Evolutionary conservation across 2,329 filamentous ascomycete species (phyloP).

Genomic region (Colletotrichum gigasporum): DNA sequence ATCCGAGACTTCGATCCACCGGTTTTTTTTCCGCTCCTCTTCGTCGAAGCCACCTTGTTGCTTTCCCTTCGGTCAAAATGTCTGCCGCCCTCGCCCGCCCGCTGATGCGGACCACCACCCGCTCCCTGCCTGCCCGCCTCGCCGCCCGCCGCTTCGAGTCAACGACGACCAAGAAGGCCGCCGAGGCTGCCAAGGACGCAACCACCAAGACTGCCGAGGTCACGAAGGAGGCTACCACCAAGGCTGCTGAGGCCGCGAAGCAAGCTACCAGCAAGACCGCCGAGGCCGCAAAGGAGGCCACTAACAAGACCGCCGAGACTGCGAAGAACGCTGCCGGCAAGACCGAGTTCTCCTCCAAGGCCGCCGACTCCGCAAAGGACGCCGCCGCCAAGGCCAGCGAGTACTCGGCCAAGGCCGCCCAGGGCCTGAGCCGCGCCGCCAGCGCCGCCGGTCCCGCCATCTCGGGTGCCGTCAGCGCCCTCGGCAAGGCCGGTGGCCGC

Average conservation of each 20-base stretch:
- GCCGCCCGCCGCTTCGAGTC: conserved; percentile 71
- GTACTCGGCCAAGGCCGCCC: conserved; percentile 72
- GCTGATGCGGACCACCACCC: conserved; percentile 57
- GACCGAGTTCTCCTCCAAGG: too few species aligned
- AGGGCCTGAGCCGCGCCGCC: conserved; percentile 84
- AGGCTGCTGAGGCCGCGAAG: conserved; percentile 85
- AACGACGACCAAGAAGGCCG: conserved; percentile 58
- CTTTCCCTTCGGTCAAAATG: conserved; percentile 34
- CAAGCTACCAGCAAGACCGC: conserved; percentile 83
- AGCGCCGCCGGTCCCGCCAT: conserved; percentile 83
- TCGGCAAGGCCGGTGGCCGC: conserved; percentile 82
- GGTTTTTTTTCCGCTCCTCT: conserved; percentile 11
- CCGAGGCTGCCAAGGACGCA: conserved; percentile 51
- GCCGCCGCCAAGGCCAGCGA: conserved; percentile 54
- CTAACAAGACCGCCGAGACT: conserved; percentile 55
- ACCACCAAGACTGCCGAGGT: conserved; percentile 55
- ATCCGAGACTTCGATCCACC: conserved; percentile 20
- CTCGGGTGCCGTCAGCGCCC: conserved; percentile 74
- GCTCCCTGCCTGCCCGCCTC: conserved; percentile 50
- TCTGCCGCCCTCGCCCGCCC: conserved; percentile 50
- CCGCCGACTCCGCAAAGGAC: conserved; percentile 52
- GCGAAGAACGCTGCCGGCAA: conserved; percentile 75
- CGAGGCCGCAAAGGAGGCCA: conserved; percentile 68
- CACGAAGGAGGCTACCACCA: conserved; percentile 53
- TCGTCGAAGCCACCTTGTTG: conserved; percentile 17